Evolutionary conservation across 176 grass and related monocot genomes (phyloP).

Genomic region (Aegilops speltoides): DNA sequence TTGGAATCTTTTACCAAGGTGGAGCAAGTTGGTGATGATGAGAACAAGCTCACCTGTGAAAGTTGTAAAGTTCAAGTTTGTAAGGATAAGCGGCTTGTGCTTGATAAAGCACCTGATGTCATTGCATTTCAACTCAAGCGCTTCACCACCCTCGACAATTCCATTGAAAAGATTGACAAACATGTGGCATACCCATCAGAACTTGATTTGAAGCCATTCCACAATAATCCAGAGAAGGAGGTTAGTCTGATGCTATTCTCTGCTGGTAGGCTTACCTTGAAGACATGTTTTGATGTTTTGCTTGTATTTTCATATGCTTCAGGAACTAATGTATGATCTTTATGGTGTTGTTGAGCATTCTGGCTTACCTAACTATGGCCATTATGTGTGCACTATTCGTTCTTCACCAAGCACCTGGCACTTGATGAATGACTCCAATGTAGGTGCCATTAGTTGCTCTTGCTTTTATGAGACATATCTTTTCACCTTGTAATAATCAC

Average conservation of each 20-base stretch:
- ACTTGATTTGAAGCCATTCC: conserved; percentile 68
- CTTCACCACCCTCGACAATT: conserved; percentile 57
- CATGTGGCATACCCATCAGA: conserved; percentile 68
- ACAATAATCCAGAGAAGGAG: conserved; percentile 31
- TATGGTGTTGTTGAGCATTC: conserved; percentile 82
- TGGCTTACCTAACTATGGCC: conserved; percentile 61
- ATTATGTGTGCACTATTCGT: conserved; percentile 78
- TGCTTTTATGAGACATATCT: conserved; percentile 1
- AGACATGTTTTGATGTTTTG: conserved; percentile 21
- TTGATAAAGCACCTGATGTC: conserved; percentile 72
- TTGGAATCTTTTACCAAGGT: conserved; percentile 84
- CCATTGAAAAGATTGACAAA: conserved; percentile 71
- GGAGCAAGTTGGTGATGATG: conserved; percentile 73
- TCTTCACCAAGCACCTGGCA: conserved; percentile 74
- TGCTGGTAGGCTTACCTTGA: background rate
- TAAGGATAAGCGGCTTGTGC: conserved; percentile 79
- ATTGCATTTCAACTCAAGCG: conserved; percentile 88
- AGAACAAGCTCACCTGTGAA: conserved; percentile 75
- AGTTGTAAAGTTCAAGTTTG: conserved; percentile 63
- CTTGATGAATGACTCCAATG: conserved; percentile 68
- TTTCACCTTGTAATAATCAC: conserved; percentile 20
- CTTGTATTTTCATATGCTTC: conserved; percentile 36
- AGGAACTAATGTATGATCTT: conserved; percentile 74
- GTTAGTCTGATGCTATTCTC: conserved; percentile 34
- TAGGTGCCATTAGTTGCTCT: conserved; percentile 36